phyloP scores from a whole-genome alignment of 2,329 filamentous ascomycete species.

The Bipolaris victoriae region DNA sequence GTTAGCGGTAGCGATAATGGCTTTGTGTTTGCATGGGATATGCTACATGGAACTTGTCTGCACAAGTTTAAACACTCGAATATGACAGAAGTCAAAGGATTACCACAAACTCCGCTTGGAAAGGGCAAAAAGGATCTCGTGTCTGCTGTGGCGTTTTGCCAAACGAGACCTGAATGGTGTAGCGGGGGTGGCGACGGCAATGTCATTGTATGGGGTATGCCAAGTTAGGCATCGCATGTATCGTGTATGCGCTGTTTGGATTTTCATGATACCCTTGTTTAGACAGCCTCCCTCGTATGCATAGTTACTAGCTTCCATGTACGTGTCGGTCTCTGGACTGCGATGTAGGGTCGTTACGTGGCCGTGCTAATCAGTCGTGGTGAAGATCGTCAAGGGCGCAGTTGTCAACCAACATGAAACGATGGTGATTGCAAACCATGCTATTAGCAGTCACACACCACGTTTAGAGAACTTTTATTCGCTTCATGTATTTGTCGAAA shows the following conservation, averaged over 20 bases:
- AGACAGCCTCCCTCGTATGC: neutral
- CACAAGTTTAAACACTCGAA: constrained; percentile 62
- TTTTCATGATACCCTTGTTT: constrained; percentile 8
- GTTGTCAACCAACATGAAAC: too few relatives aligned
- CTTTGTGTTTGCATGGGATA: constrained; percentile 80
- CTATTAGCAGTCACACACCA: neutral
- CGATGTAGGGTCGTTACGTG: neutral
- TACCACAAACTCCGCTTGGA: constrained; percentile 40
- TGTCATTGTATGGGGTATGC: constrained; percentile 45
- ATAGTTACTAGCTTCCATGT: neutral
- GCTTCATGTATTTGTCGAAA: neutral
- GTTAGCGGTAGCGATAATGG: constrained; percentile 82
- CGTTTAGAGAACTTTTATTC: neutral
- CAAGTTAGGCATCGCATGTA: neutral
- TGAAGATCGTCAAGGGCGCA: too few relatives aligned
- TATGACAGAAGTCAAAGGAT: constrained; percentile 35
- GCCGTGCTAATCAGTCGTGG: too few relatives aligned
- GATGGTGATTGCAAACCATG: too few relatives aligned
- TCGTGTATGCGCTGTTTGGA: neutral
- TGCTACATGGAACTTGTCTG: constrained; percentile 72
- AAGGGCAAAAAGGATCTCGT: constrained; percentile 54
- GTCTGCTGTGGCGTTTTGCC: constrained; percentile 56
- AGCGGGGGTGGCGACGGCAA: constrained; percentile 58
- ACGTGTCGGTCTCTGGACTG: neutral
- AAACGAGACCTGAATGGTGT: constrained; percentile 54